phyloP scores from a whole-genome alignment of 2,329 filamentous ascomycete species.

The Lecanoromycetidae sp. region DNA sequence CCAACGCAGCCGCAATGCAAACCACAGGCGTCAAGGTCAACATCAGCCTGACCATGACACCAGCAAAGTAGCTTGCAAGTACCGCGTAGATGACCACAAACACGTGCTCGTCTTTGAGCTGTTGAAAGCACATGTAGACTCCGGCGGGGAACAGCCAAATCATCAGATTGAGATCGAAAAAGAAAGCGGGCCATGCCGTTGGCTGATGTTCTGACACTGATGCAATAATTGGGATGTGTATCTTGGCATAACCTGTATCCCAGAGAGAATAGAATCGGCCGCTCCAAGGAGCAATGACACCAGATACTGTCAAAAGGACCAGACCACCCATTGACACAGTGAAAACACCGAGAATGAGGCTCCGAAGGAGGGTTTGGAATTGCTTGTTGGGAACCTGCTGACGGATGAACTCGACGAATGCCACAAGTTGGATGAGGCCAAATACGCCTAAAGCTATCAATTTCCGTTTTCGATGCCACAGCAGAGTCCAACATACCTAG shows the following conservation, averaged over 20 bases:
- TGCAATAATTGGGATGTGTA: conserved; percentile 97
- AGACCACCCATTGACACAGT: conserved; percentile 61
- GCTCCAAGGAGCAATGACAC: conserved; percentile 92
- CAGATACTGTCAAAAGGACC: conserved; percentile 69
- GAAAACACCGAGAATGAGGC: conserved; percentile 63
- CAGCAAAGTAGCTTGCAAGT: conserved; percentile 92
- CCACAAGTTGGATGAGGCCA: conserved; percentile 85
- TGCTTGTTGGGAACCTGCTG: conserved; percentile 82
- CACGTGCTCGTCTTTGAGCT: conserved; percentile 88
- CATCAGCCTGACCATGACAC: conserved; percentile 99
- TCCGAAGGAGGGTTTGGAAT: conserved; percentile 78
- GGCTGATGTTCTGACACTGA: conserved; percentile 99
- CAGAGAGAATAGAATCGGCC: conserved; percentile 98
- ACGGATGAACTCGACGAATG: conserved; percentile 80
- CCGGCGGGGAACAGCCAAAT: conserved; percentile 99
- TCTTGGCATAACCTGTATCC: conserved; percentile 98
- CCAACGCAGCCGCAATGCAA: conserved; percentile 84
- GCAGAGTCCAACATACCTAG: conserved; percentile 49
- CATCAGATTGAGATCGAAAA: conserved; percentile 95
- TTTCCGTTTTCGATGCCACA: not conserved
- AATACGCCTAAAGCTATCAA: conserved; percentile 59
- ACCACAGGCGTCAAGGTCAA: conserved; percentile 92
- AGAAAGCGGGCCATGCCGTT: conserved; percentile 97
- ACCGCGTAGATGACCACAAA: conserved; percentile 97
- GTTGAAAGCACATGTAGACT: conserved; percentile 95